Percentiles rank a stretch among this genome's conserved stretches.
Conservation (phyloP, 2,329 filamentous ascomycete species). For the Phialocephala sp. region DNA sequence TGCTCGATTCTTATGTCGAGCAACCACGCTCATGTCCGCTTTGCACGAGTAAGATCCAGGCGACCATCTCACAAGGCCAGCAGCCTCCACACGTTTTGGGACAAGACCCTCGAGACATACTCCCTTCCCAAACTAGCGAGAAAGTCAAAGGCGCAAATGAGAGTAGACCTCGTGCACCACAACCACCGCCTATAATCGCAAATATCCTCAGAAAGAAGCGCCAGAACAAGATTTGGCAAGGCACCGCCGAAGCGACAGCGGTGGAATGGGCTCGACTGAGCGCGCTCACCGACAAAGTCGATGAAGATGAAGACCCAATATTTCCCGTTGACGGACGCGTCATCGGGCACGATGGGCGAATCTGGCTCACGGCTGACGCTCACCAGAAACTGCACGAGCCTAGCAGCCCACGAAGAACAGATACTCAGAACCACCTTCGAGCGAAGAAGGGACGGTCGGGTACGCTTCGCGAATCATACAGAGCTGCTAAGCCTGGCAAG, state of each 20-base stretch:
- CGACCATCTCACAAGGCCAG: background rate
- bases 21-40: background rate
- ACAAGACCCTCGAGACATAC: background rate
- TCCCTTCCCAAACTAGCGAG: background rate
- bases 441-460: background rate
- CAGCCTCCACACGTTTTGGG: background rate
- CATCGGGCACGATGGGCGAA: background rate
- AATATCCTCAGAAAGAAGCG: background rate
- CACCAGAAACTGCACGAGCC: background rate
- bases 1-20: background rate
- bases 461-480: conserved; percentile 4
- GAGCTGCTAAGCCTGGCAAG: conserved; percentile 7
- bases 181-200: background rate
- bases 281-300: background rate
- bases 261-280: conserved; percentile 1
- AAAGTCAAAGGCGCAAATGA: background rate
- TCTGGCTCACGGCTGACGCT: background rate
- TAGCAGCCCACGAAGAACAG: background rate
- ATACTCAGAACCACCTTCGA: background rate
- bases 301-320: background rate
- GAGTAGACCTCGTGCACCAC: background rate
- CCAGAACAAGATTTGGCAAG: background rate
- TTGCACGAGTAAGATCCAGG: background rate
- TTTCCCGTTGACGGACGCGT: background rate
- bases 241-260: background rate